Evolutionary conservation across 495 filamentous ascomycete genomes (phyloP).

Genomic region (Aspergillus ellipticus): DNA sequence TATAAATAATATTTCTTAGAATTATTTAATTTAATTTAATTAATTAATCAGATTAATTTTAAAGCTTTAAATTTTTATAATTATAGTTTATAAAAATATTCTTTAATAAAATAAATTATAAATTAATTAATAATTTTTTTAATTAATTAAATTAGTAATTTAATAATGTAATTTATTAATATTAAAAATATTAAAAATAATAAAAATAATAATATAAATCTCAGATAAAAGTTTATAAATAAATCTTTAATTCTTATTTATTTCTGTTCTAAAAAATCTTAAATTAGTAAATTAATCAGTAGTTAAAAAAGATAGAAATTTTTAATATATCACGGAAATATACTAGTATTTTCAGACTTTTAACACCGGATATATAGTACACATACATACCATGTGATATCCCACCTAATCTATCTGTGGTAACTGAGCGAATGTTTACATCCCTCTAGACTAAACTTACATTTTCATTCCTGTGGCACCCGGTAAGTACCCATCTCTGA

Average conservation of each 20-base stretch:
- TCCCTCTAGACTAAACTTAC: no score
- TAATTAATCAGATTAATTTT: background rate
- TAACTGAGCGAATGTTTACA: no score
- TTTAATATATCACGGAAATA: no score
- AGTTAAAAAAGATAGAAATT: background rate
- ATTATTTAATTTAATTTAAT: background rate
- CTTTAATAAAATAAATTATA: background rate
- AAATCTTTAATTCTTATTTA: background rate
- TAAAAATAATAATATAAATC: background rate
- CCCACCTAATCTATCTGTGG: no score
- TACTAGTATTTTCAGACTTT: no score
- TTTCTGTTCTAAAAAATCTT: background rate
- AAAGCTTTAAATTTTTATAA: background rate
- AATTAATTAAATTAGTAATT: background rate
- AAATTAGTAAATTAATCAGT: background rate
- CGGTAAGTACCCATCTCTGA: no score
- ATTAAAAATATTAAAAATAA: background rate
- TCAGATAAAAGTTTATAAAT: no score
- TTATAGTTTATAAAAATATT: background rate
- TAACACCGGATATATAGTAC: no score
- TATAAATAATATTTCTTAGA: background rate
- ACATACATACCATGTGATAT: no score
- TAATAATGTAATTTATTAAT: background rate
- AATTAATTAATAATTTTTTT: conserved; percentile 1
- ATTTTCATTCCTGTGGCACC: no score